Conservation (phyloP, 1,139 yeast genomes). For the Blastobotrys arbuscula region DNA sequence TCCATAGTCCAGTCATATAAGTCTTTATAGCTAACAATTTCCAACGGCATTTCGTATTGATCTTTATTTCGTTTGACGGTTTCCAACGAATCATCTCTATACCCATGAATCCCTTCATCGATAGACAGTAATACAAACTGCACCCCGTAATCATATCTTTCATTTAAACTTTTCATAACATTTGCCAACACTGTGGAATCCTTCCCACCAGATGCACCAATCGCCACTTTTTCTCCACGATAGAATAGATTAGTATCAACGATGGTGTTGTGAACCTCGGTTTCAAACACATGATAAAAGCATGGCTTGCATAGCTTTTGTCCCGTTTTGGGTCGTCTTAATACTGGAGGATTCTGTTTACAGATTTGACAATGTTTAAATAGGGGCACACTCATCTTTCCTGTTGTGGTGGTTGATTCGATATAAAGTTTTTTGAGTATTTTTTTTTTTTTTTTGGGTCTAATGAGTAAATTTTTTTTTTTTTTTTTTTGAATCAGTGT, state of each 20-base stretch:
- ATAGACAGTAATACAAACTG: slow-evolving; percentile 76
- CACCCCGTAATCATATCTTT: slow-evolving; percentile 80
- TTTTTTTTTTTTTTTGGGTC: not conserved
- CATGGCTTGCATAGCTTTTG: slow-evolving; percentile 91
- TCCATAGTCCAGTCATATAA: slow-evolving; percentile 97
- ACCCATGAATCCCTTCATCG: slow-evolving; percentile 97
- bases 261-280: slow-evolving; percentile 92
- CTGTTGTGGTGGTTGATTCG: not conserved
- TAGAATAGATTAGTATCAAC: slow-evolving; percentile 60
- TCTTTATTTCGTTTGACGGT: slow-evolving; percentile 89
- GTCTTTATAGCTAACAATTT: slow-evolving; percentile 84
- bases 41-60: slow-evolving; percentile 84
- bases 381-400: slow-evolving; percentile 12
- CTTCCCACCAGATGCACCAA: slow-evolving; percentile 98
- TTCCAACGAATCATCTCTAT: slow-evolving; percentile 93
- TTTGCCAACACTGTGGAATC: slow-evolving; percentile 95
- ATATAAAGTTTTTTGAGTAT: not conserved
- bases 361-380: slow-evolving; percentile 67
- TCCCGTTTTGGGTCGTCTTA: slow-evolving; percentile 87
- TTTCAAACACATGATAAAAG: slow-evolving; percentile 84
- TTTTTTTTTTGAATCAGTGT: not conserved
- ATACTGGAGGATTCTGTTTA: slow-evolving; percentile 72
- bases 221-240: slow-evolving; percentile 83
- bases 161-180: slow-evolving; percentile 79
- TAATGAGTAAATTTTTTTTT: not conserved